phyloP scores from a whole-genome alignment of 2,329 filamentous ascomycete species.

The Aspergillus latus region DNA sequence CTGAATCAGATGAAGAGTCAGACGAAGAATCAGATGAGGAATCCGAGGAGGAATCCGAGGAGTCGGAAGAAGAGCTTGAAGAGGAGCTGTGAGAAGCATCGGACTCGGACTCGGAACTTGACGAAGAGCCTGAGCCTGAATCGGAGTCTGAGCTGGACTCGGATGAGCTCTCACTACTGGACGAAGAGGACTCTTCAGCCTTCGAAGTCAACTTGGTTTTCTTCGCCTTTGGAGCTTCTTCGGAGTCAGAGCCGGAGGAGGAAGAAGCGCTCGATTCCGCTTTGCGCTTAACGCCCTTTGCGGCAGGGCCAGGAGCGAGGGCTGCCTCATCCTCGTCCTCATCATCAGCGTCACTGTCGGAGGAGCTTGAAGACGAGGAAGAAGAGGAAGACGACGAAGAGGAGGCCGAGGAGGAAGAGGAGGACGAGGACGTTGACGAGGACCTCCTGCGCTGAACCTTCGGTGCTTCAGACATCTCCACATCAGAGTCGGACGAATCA shows the following conservation, averaged over 20 bases:
- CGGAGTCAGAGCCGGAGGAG: constrained; percentile 35
- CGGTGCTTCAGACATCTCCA: constrained; percentile 45
- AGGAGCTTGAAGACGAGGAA: constrained; percentile 35
- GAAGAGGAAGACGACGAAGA: constrained; percentile 31
- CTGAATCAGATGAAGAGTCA: constrained; percentile 28
- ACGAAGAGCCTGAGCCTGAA: constrained; percentile 28
- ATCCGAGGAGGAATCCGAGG: constrained; percentile 14
- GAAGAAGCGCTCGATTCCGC: constrained; percentile 48
- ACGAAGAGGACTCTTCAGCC: constrained; percentile 27
- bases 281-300: constrained; percentile 60
- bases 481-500: constrained; percentile 42
- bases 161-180: constrained; percentile 34
- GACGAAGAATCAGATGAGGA: constrained; percentile 33
- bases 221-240: constrained; percentile 53
- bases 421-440: constrained; percentile 39
- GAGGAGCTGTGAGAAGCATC: constrained; percentile 22
- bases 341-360: constrained; percentile 54
- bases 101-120: constrained; percentile 28
- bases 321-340: constrained; percentile 54
- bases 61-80: constrained; percentile 22
- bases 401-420: constrained; percentile 28
- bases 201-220: constrained; percentile 48
- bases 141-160: constrained; percentile 31
- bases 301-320: constrained; percentile 33
- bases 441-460: constrained; percentile 33